These are phyloP conservation scores for Ochetophila trinervis DNA, from an alignment of 306 rosid species.

Conservation along the genomic window DNA sequence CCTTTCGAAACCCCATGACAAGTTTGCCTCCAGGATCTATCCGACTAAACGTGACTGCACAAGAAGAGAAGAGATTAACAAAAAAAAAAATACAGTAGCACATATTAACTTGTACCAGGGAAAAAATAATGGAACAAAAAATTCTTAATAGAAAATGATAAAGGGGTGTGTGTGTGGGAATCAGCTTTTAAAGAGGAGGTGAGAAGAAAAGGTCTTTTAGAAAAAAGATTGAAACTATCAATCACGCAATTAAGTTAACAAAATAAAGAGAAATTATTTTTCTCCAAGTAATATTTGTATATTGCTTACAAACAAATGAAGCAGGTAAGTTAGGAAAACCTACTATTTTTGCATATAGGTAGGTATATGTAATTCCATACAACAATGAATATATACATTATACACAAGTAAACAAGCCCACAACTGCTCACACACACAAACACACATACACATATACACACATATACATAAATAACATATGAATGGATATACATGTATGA, in stretches of 20 bases:
- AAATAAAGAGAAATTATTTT: background rate
- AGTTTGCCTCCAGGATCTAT: conserved; percentile 91
- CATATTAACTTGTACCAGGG: no score
- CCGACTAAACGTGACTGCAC: conserved; percentile 92
- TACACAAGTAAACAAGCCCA: no score
- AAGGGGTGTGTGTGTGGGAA: no score
- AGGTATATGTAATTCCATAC: background rate
- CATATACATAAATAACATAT: no score
- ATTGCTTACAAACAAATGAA: background rate
- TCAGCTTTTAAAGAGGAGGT: no score
- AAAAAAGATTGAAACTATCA: background rate
- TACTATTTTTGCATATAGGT: background rate
- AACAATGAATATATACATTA: no score
- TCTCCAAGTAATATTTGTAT: background rate
- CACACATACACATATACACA: no score
- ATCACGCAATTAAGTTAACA: background rate
- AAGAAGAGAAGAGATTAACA: conserved; percentile 19
- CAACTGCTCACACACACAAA: no score
- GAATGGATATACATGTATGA: background rate
- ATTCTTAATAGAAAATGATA: no score
- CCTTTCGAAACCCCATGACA: conserved; percentile 89
- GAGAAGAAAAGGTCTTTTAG: background rate
- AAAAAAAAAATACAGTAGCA: conserved; percentile 6
- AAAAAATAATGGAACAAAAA: no score
- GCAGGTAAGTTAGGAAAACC: background rate